Base-by-base conservation (phyloP, 805 yeast genomes). In the Tetrapisispora taiwanensis region DNA sequence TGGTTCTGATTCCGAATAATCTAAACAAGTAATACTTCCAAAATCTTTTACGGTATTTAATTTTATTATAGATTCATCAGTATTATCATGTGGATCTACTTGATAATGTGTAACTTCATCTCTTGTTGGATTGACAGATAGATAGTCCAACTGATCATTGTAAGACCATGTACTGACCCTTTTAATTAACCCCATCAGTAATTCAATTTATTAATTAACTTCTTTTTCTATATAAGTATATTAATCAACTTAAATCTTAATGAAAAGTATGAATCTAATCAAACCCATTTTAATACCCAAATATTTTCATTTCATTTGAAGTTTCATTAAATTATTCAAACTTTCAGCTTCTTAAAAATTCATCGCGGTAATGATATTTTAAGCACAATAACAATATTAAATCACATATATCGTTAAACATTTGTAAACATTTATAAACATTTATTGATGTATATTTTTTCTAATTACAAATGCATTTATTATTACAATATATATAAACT, bases 51-150 rank as follows among this genome's bases (percentile, higher is more conserved):
- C 68, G 9, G 75, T 74, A 39, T 63, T 63, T n/a, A 76, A 53
- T 51, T 75, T 79, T 18, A 66, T 54, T 17, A 83, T 67, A 10
- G 74, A 76, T 39, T 74, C 74, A 42, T 77, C 81, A 8, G 72
- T 69, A 22, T 73, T 73, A 18, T 73, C 72, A 46, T 52, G 56
- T 28, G 68, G 67, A 49, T 73, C 66, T 0, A 84, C 78, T 49
- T 74, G 75, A 54, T 80, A 81, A 10, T 84, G 69, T 0, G 81
- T 66, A 2, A 86, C 80, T 52, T 83, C 90, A 58, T 88, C 95
- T 2, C 94, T 80, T 26, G 84, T 72, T 1, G 95, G 92, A 50
- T 78, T 81, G 7, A 82, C 80, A 0, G 84, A 79, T 12, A 84
- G 62, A 53, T 62, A 63, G 45, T 62, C 66, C 22, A 59, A 44